Evolutionary conservation across 177 flowering plant genomes (phyloP), one percentile per base, ranked within the genome.

Genomic region (Telopea speciosissima): DNA sequence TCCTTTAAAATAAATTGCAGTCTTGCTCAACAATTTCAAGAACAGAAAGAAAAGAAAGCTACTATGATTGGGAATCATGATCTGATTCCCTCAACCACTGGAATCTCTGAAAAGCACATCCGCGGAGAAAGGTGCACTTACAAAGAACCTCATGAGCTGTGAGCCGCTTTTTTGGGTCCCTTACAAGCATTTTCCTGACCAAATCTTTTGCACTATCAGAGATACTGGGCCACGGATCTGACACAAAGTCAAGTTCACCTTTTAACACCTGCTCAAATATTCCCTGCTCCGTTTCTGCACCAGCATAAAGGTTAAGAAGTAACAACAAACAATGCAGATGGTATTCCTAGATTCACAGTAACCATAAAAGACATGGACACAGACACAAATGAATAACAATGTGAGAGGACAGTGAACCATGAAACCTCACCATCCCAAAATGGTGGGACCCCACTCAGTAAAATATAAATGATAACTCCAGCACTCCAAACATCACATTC

Each of bases 191-290:
- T 82, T 65, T 77, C 60, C 83, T 73, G 24, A 83, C 86, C 49
- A 85, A 70, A 75, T 85, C 86, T 70, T 79, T 85, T 60, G 86
- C 88, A 69, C 82, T 63, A 16, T 76, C 81, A 13, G 88, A 85
- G 74, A 85, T 79, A 66, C 72, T 83, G 33, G 88, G 88, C 88
- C 88, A 85, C 59, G 88, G 88, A 31, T 85, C 88, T 17, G 88
- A 83, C 33, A 65, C 61, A 70, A 85, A 84, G 78, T 85, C 87
- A 56, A 85, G 87, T 8, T 85, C 87, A 24, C 89, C 87, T 76
- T 76, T 81, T 68, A 85, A 72, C 65, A 84, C 85, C 78, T 85
- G 87, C 73, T 85, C 89, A 79, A 85, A 84, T 78, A 85, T 85
- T 66, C 85, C 87, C 77, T 85, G 87, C 73, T 85, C 85, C 77